Base-by-base conservation (phyloP, 164 flowering plant genomes). In the Sedum album region DNA sequence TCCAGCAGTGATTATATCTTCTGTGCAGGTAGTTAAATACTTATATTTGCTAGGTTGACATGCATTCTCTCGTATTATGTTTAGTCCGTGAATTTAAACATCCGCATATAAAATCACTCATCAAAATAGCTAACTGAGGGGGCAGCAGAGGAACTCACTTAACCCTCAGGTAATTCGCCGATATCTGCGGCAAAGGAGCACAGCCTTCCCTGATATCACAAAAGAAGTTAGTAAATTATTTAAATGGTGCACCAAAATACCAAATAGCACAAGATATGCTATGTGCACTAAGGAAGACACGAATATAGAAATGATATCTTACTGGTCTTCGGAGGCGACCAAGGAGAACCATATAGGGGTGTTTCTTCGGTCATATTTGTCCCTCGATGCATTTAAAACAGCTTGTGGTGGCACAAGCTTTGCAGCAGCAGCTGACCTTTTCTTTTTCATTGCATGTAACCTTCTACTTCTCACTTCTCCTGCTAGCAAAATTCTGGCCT, bases 281-380 rank as follows among this genome's bases (percentile, higher is more conserved):
- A 33, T 14, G 20, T 28, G 33, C n/a, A 57, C n/a, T 18, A 17
- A 57, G 13, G 20, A 30, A 28, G n/a, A n/a, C 25, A 28, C 14
- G 62, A 33, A 13, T 57, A 13, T 14, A 57, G 13, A 57, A 57
- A 57, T 11, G 17, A 26, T 20, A 57, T 67, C 95, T 83, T 78
- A 95, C 99, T 83, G 89, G 64, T 92, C 84, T 57, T 83, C 83
- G 42, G 91, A 81, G 67, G 96, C 89, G 72, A 86, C 81, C 38
- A 95, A 70, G 0, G 92, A 83, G 77, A 90, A 95, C 97, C 99
- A 95, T 78, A 95, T 76, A 26, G 97, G 93, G 80, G 74, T 28
- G 70, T 67, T 66, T 81, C 82, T 80, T 76, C 83, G 75, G 60
- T 79, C 76, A 21, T 60, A 62, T 73, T 72, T 87, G 31, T 69